These are phyloP conservation scores for Angomonas ambiguus DNA, from an alignment of 208 protist species.

Conservation along the genomic window DNA sequence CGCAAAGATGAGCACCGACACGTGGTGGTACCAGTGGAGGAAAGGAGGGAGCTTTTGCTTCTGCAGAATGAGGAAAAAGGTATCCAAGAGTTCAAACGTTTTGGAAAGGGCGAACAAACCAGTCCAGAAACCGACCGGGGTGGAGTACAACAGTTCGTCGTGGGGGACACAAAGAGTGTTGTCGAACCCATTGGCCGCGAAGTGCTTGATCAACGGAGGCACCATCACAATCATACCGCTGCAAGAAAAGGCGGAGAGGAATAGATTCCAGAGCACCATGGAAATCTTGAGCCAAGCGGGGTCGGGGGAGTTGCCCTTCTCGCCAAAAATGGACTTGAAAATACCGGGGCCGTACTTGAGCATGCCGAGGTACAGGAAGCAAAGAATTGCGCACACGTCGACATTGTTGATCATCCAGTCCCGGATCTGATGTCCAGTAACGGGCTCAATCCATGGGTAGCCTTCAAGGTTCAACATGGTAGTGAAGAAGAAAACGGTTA, in stretches of 20 bases:
- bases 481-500: too few species aligned
- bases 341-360: constrained; percentile 1
- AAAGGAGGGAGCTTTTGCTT: constrained; percentile 81
- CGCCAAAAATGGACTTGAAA: background rate
- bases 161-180: constrained; percentile 52
- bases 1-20: constrained; percentile 86
- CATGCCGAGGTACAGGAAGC: constrained; percentile 5
- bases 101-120: constrained; percentile 78
- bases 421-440: background rate
- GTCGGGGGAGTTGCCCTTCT: constrained; percentile 8
- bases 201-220: constrained; percentile 28
- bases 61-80: constrained; percentile 70
- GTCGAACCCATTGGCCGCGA: constrained; percentile 33
- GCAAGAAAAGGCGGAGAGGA: constrained; percentile 78
- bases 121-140: constrained; percentile 52
- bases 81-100: constrained; percentile 83
- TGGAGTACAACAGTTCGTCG: constrained; percentile 43
- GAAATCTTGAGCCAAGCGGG: constrained; percentile 39
- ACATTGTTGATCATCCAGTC: constrained; percentile 4
- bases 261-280: constrained; percentile 71
- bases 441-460: background rate
- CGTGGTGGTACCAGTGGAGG: constrained; percentile 93
- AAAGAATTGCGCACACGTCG: background rate
- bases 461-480: too few species aligned
- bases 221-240: constrained; percentile 64